Evolutionary conservation across 345 rosid genomes (phyloP).

Genomic region (Populus simonii): DNA sequence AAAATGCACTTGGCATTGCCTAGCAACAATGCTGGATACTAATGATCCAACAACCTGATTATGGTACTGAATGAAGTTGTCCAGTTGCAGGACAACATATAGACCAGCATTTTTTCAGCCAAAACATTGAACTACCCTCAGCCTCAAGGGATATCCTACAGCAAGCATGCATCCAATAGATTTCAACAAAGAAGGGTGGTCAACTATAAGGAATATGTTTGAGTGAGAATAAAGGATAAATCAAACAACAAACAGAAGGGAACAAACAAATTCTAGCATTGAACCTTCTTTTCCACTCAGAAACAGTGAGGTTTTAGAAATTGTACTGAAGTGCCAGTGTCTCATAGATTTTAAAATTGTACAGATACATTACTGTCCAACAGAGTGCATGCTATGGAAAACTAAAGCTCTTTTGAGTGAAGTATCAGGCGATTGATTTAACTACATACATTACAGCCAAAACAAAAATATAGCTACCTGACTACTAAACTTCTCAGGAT

Average conservation of each 20-base stretch:
- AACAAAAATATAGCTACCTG: slow-evolving; percentile 45
- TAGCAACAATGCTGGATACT: not conserved
- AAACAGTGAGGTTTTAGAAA: not conserved
- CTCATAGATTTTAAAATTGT: not conserved
- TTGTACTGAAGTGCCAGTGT: not conserved
- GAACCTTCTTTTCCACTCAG: not conserved
- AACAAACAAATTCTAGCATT: not conserved
- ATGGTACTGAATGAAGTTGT: not conserved
- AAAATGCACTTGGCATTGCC: not conserved
- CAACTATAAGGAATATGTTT: not conserved
- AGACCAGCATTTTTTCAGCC: not conserved
- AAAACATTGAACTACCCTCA: not conserved
- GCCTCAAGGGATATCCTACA: not conserved
- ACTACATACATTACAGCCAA: not conserved
- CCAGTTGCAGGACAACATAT: not conserved
- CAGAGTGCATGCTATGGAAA: not conserved
- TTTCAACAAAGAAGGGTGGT: not conserved
- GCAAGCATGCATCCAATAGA: not conserved
- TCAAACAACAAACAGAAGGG: not conserved
- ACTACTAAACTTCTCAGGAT: slow-evolving; percentile 77
- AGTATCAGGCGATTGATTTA: slow-evolving; percentile 5
- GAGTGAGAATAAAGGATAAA: not conserved
- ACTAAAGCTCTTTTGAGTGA: not conserved
- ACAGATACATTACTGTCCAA: not conserved
- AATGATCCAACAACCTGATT: not conserved